These are phyloP conservation scores for Terana coerulea DNA, from an alignment of 768 basidiomycete genomes.

Conservation along the genomic window DNA sequence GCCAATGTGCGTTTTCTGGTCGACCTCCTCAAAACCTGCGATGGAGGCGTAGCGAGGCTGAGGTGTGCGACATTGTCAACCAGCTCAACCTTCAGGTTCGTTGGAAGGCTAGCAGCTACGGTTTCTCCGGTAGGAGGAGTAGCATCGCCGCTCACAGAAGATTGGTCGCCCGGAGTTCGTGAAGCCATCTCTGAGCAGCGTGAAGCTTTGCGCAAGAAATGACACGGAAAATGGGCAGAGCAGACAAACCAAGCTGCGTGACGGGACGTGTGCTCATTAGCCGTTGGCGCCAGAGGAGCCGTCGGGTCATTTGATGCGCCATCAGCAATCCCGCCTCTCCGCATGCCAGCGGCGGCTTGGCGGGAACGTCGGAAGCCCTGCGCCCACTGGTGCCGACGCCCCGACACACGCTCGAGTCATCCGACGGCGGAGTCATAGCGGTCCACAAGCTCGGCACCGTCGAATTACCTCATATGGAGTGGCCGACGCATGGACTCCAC, in stretches of 20 bases:
- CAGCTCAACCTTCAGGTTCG: not conserved
- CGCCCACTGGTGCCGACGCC: not conserved
- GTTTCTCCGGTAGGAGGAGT: no score
- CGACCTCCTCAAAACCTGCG: not conserved
- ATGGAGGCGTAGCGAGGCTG: not conserved
- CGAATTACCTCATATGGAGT: not conserved
- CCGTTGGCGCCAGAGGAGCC: no score
- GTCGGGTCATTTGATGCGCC: not conserved
- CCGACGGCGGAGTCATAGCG: conserved; percentile 1
- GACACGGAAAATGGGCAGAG: no score
- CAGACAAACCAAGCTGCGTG: no score
- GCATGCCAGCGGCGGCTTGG: no score
- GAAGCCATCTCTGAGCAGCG: no score
- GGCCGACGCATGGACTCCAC: not conserved
- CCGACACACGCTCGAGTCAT: not conserved
- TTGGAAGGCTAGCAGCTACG: no score
- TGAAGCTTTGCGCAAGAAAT: no score
- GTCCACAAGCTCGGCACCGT: conserved; percentile 4
- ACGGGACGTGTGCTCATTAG: not conserved
- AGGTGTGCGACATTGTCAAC: not conserved
- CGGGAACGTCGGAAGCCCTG: not conserved
- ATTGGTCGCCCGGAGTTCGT: no score
- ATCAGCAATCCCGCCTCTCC: no score
- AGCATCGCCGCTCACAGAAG: no score
- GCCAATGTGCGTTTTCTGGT: not conserved